Base-by-base conservation (phyloP, 495 filamentous ascomycete genomes). In the Lasiosphaeria hispida region DNA sequence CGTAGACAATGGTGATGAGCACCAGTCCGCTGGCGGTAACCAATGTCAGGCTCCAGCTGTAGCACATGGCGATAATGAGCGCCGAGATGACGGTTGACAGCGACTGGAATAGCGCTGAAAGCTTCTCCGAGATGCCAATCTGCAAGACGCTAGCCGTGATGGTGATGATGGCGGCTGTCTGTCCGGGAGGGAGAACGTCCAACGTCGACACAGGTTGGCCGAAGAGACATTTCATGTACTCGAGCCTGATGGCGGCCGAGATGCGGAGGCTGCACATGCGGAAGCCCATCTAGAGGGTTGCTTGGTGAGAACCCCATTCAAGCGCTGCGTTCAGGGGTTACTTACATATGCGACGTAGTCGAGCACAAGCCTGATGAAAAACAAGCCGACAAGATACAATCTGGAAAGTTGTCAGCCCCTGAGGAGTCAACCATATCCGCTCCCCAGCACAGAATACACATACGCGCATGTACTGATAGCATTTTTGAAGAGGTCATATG, bases 61-160 rank as follows among this genome's bases (percentile, higher is more conserved):
- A 79, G 13, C 64, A 73, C 67, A 82, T 85, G 4, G 80, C 83
- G 30, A 87, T 76, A 37, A 80, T 63, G 17, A 83, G 71, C 0
- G 83, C 79, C 0, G 78, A 62, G 3, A 83, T 47, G 35, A 83
- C 59, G 41, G 82, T 74, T 0, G 83, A 69, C n/a, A 76, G 48
- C 19, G 72, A 81, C 64, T 86, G 82, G 17, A 86, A 67, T 9
- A 83, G 70, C 10, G 70, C 68, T 1, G 73, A 77, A 5, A 87
- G 71, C 57, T 83, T 84, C 58, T 87, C 84, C 0, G 86, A 87
- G 39, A 90, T 83, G 35, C 86, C 86, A 34, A 82, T 69, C 58
- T 90, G 86, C 35, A 90, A 70, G 0, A 79, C 76, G 58, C 87
- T 89, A 33, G 84, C 82, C 1, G 81, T 80, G 3, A 80, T 77